These are phyloP conservation scores for Mesembryanthemum crystallinum DNA, from an alignment of 148 eudicot species.

Conservation along the genomic window DNA sequence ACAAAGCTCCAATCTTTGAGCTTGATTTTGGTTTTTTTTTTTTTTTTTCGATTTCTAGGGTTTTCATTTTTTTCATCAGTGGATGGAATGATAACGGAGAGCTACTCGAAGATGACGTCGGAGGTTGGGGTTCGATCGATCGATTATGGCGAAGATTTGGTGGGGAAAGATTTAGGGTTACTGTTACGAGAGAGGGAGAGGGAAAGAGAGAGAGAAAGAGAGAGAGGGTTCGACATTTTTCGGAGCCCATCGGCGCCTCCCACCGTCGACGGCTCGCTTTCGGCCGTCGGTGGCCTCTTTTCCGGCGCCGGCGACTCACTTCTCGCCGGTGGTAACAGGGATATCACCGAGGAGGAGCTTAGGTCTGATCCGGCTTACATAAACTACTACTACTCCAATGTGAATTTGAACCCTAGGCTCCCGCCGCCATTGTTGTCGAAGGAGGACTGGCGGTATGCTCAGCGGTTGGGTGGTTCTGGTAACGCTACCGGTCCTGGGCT, in stretches of 20 bases:
- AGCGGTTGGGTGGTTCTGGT: slow-evolving; percentile 42
- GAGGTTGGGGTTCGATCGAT: slow-evolving; percentile 60
- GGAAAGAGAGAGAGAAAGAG: slow-evolving; percentile 37
- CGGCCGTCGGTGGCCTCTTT: slow-evolving; percentile 43
- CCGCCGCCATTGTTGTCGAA: slow-evolving; percentile 63
- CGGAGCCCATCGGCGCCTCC: slow-evolving; percentile 87
- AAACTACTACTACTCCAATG: slow-evolving; percentile 56
- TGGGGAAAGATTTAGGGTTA: slow-evolving; percentile 35
- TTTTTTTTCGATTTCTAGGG: not conserved
- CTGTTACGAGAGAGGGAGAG: slow-evolving; percentile 39
- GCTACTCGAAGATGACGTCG: slow-evolving; percentile 38
- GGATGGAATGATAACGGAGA: slow-evolving; percentile 42
- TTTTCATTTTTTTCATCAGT: slow-evolving; percentile 5
- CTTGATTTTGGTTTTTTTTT: slow-evolving; percentile 12
- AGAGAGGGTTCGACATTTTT: slow-evolving; percentile 41
- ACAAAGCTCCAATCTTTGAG: slow-evolving; percentile 9
- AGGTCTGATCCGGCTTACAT: slow-evolving; percentile 67
- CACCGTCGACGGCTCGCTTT: slow-evolving; percentile 60
- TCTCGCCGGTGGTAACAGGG: slow-evolving; percentile 16
- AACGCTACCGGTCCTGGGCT: slow-evolving; percentile 26
- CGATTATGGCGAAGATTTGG: slow-evolving; percentile 53
- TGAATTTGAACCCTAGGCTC: slow-evolving; percentile 56
- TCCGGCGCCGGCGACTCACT: slow-evolving; percentile 25
- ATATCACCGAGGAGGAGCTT: slow-evolving; percentile 46
- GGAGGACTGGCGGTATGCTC: slow-evolving; percentile 64